Evolutionary conservation across 192 early-diverging fungal species (phyloP).

Genomic region (Funneliformis mosseae): DNA sequence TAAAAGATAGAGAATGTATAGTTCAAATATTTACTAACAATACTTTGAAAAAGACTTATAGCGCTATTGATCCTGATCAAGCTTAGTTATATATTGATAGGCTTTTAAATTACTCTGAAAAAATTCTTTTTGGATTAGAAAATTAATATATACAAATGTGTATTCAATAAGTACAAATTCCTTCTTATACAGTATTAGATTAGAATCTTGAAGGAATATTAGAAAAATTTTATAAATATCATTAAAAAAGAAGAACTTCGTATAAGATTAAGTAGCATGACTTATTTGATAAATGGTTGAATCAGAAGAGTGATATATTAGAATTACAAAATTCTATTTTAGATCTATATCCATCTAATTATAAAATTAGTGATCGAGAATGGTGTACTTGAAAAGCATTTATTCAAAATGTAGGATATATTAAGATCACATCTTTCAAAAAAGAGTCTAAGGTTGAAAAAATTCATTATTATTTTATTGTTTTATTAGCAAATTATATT

Average conservation of each 20-base stretch:
- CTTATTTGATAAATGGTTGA: neutral
- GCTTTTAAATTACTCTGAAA: neutral
- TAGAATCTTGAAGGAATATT: neutral
- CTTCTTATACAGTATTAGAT: neutral
- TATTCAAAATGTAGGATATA: no score
- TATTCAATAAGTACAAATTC: neutral
- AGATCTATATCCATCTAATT: no score
- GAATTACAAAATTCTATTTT: no score
- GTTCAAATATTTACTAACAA: neutral
- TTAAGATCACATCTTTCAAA: no score
- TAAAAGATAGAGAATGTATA: neutral
- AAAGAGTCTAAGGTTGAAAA: no score
- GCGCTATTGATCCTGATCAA: neutral
- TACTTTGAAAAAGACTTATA: neutral
- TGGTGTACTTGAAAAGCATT: no score
- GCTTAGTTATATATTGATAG: neutral
- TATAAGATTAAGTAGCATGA: neutral
- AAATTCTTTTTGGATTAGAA: neutral
- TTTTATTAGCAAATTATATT: no score
- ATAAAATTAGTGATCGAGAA: no score
- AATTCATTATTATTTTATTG: no score
- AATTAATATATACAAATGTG: neutral
- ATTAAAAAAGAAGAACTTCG: neutral
- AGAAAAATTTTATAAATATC: neutral
- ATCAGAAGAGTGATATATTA: neutral